Percentiles rank a stretch among this genome's conserved stretches.
These are phyloP conservation scores for Aureobasidium sp. DNA, from an alignment of 2,329 filamentous ascomycete genomes.

Conservation along the genomic window DNA sequence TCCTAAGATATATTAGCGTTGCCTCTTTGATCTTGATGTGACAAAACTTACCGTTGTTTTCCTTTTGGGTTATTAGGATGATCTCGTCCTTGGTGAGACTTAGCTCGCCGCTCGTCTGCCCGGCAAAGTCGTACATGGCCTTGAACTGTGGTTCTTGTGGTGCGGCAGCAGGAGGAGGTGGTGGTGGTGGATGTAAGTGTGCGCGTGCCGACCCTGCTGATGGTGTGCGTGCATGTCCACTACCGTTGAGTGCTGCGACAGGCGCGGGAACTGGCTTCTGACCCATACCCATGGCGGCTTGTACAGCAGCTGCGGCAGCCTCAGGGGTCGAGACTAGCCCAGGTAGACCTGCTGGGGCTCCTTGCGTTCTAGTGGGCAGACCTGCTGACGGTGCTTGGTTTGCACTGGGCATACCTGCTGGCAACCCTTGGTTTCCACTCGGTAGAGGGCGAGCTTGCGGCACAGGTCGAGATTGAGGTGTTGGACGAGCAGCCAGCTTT, in stretches of 20 bases:
- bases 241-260: conserved; percentile 45
- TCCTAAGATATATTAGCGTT: conserved; percentile 36
- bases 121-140: conserved; percentile 85
- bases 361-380: conserved; percentile 22
- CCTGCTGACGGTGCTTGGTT: not conserved
- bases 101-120: conserved; percentile 77
- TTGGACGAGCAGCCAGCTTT: conserved; percentile 51
- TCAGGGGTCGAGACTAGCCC: conserved; percentile 29
- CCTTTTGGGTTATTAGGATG: conserved; percentile 86
- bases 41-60: conserved; percentile 70
- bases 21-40: not conserved
- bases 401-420: conserved; percentile 20
- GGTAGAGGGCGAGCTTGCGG: conserved; percentile 36
- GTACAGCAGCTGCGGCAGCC: conserved; percentile 40
- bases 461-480: conserved; percentile 37
- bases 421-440: conserved; percentile 16
- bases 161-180: conserved; percentile 52
- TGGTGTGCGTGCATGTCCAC: conserved; percentile 31
- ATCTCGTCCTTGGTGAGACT: conserved; percentile 71
- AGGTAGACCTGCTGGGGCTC: conserved; percentile 3
- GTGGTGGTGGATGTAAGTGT: conserved; percentile 47
- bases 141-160: conserved; percentile 71
- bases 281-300: conserved; percentile 28
- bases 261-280: conserved; percentile 33
- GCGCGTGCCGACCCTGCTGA: conserved; percentile 39